A percentile compares a stretch with the other conserved stretches of the same genome.
Conservation (phyloP, 169 alveolate genomes). For the Plasmodium falciparum region DNA sequence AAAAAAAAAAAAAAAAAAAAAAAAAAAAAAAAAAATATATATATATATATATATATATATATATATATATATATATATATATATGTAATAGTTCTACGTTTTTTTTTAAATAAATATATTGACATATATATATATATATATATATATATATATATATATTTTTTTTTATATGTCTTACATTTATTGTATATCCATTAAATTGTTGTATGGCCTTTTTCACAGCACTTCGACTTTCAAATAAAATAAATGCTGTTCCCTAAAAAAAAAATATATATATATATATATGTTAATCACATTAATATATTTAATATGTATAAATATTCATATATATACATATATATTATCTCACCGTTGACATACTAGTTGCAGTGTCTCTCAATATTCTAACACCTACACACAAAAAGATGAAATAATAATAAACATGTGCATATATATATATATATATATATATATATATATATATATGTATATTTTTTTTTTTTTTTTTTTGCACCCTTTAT, state of each 20-base stretch:
- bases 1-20: slow-evolving; percentile 8
- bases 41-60: too few species aligned
- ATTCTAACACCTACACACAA: slow-evolving; percentile 28
- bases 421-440: neutral
- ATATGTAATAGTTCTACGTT: too few species aligned
- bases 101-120: too few species aligned
- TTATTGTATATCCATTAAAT: slow-evolving; percentile 43
- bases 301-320: neutral
- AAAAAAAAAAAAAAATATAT: neutral
- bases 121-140: too few species aligned
- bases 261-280: neutral
- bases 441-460: neutral
- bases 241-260: slow-evolving; percentile 41
- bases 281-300: neutral
- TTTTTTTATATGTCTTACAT: slow-evolving; percentile 11
- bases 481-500: slow-evolving; percentile 18
- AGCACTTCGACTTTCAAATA: slow-evolving; percentile 36
- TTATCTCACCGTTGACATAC: slow-evolving; percentile 32
- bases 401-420: slow-evolving; percentile 3
- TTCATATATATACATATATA: neutral
- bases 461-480: neutral
- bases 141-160: neutral
- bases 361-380: slow-evolving; percentile 24
- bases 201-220: slow-evolving; percentile 59
- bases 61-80: too few species aligned